These are phyloP conservation scores for Aspergillus jensenii DNA, from an alignment of 2,329 filamentous ascomycete genomes.

Conservation along the genomic window DNA sequence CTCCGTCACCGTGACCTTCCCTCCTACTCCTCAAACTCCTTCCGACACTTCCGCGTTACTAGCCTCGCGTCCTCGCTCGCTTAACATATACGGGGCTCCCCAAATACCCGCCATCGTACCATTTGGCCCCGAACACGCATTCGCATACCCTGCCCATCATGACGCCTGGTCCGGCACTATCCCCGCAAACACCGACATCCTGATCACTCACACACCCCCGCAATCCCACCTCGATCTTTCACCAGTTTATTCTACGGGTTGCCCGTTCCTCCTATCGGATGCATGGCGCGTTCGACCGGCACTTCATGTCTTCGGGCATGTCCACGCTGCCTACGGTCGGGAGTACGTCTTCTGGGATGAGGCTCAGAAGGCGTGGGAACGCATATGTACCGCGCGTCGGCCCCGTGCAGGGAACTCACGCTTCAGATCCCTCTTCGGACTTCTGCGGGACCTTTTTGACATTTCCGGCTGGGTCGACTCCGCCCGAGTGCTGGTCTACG, in stretches of 20 bases:
- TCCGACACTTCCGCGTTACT: constrained; percentile 35
- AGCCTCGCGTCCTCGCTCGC: constrained; percentile 57
- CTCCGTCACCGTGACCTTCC: constrained; percentile 48
- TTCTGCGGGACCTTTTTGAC: constrained; percentile 39
- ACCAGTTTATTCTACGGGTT: constrained; percentile 64
- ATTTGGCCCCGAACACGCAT: constrained; percentile 70
- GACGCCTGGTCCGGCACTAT: constrained; percentile 73
- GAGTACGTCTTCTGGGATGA: constrained; percentile 74
- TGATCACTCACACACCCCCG: constrained; percentile 80
- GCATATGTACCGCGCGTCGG: constrained; percentile 50
- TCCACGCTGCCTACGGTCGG: constrained; percentile 72
- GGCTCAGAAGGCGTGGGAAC: constrained; percentile 69
- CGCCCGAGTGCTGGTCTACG: constrained; percentile 52
- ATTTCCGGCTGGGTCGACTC: constrained; percentile 49
- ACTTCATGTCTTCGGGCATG: constrained; percentile 82
- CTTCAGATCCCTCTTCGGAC: constrained; percentile 25
- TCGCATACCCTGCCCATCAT: constrained; percentile 67
- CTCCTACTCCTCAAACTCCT: constrained; percentile 28
- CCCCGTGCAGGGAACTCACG: constrained; percentile 24
- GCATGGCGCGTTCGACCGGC: constrained; percentile 71
- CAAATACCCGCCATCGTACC: constrained; percentile 68
- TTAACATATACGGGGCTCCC: constrained; percentile 78
- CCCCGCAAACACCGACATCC: constrained; percentile 70
- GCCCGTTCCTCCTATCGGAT: constrained; percentile 68
- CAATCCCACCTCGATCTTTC: constrained; percentile 64